Evolutionary conservation across 257 asterid species (phyloP).

Genomic region (Nicotiana paniculata): DNA sequence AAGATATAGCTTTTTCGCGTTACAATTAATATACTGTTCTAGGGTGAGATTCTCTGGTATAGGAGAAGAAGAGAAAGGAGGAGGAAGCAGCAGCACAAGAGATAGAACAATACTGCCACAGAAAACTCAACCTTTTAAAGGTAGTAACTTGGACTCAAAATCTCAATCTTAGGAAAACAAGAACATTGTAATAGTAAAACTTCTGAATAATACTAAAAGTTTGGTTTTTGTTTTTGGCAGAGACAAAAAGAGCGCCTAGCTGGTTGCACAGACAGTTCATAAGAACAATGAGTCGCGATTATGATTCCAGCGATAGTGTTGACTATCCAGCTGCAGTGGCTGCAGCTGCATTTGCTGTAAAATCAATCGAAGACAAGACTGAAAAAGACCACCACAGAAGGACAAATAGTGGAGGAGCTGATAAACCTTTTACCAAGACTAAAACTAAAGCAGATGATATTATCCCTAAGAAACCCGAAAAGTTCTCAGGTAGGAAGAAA

Average conservation of each 20-base stretch:
- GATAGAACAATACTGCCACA: conserved; percentile 37
- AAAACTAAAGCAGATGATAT: conserved; percentile 34
- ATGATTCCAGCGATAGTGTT: conserved; percentile 27
- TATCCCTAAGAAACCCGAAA: conserved; percentile 17
- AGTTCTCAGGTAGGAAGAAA: conserved; percentile 39
- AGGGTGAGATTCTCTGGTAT: conserved; percentile 34
- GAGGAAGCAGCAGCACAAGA: conserved; percentile 26
- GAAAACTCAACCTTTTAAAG: conserved; percentile 39
- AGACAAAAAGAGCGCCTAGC: conserved; percentile 43
- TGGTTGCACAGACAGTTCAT: conserved; percentile 65
- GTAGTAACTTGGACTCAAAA: conserved; percentile 7
- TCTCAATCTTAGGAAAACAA: background rate
- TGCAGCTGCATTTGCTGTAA: conserved; percentile 83
- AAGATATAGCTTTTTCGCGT: background rate
- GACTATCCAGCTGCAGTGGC: conserved; percentile 74
- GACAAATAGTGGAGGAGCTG: conserved; percentile 13
- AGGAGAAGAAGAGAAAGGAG: conserved; percentile 32
- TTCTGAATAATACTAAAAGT: background rate
- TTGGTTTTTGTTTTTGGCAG: conserved; percentile 29
- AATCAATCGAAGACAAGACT: conserved; percentile 51
- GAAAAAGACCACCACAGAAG: conserved; percentile 16
- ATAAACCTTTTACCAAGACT: conserved; percentile 25
- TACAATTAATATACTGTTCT: background rate
- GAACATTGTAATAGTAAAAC: background rate
- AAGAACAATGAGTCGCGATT: conserved; percentile 47